These are phyloP conservation scores for Amanita phalloides DNA, from an alignment of 768 basidiomycete genomes.

Conservation along the genomic window DNA sequence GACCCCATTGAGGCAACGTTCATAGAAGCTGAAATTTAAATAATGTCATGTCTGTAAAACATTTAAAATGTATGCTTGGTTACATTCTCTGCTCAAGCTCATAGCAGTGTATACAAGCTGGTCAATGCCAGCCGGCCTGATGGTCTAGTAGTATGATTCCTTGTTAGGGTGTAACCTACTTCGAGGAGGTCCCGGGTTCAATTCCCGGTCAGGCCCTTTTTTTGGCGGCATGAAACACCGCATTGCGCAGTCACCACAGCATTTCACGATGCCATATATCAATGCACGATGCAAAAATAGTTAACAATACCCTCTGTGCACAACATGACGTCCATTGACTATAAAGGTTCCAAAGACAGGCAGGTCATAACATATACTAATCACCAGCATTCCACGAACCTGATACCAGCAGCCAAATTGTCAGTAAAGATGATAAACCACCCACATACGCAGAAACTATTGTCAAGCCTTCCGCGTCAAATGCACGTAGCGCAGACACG, in stretches of 20 bases:
- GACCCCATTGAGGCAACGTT: background rate
- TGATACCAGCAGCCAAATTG: background rate
- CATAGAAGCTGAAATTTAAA: background rate
- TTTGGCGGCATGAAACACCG: background rate
- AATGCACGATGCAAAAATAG: no score
- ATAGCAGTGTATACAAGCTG: no score
- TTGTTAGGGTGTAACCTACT: constrained; percentile 34
- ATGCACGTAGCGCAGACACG: background rate
- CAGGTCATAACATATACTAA: no score
- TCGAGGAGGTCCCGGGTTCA: constrained; percentile 76
- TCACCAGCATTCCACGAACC: background rate
- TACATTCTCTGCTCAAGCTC: background rate
- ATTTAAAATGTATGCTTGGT: background rate
- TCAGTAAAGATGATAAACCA: background rate
- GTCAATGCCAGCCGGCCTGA: constrained; percentile 27
- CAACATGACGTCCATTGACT: no score
- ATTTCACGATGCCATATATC: no score
- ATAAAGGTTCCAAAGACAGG: no score
- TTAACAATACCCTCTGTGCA: no score
- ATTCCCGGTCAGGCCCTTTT: constrained; percentile 59
- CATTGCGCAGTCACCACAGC: no score
- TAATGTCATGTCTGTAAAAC: background rate
- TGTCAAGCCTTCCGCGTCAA: background rate
- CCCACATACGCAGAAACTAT: constrained; percentile 1
- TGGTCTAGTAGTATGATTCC: constrained; percentile 61